Base-by-base conservation (phyloP, 768 basidiomycete genomes). In the Amanita fuliginea region DNA sequence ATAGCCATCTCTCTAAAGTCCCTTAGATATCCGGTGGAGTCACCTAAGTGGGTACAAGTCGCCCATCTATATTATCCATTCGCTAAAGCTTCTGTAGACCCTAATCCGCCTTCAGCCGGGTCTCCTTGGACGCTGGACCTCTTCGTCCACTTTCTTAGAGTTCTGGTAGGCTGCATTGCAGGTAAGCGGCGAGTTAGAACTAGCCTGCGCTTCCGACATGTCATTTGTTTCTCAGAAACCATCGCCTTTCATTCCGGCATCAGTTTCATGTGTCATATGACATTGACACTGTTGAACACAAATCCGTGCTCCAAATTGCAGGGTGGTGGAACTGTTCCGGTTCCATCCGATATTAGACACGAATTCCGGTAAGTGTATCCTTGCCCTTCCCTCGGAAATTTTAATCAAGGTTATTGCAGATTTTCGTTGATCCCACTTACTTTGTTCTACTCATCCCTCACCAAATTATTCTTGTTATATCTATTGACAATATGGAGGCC, bases 391-490 rank as follows among this genome's bases (percentile, higher is more conserved):
- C 41, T 47, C 35, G 34, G 11, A 21, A 32, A 14, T 8, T 44
- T 33, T 7, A 11, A 6, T 22, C 21, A 4, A 32, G n/a, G 51
- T 21, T 22, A 26, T 37, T 11, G 51, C 24, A 86, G 86, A 55
- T 73, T 81, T 47, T 83, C 85, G 0, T 73, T 88, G 32, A 75
- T 92, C 35, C 81, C 89, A 3, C 71, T 92, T n/a, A 79, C 80
- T 10, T 68, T 91, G 4, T 73, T 90, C 60, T 91, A 91, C 58
- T 88, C 88, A 0, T 92, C 88, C 2, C 64, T 90, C 18, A 87
- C 83, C 4, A 92, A 91, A 59, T 73, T 87, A 14, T 89, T 91
- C 59, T 73, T 92, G 4, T 73, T 92, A n/a, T 80, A 86, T 56
- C 71, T 88, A 3, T 73, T 92, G 21, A 81, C 88, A 1, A 81